These are phyloP conservation scores for Calonectria honghensis DNA, from an alignment of 2,329 filamentous ascomycete species.

Conservation along the genomic window DNA sequence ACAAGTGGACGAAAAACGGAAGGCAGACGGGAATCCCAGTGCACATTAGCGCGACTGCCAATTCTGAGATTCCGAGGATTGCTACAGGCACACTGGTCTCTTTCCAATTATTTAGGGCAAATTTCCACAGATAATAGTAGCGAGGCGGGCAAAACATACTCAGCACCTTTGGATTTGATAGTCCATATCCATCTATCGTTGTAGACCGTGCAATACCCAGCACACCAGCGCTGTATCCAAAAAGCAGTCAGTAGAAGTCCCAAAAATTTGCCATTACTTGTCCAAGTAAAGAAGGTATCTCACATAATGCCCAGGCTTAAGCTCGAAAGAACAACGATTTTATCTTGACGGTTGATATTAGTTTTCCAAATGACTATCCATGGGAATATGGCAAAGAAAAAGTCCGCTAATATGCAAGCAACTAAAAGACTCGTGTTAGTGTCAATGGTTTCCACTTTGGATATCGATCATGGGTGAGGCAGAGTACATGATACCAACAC, in stretches of 20 bases:
- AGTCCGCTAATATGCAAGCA: slow-evolving; percentile 4
- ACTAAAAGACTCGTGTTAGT: neutral
- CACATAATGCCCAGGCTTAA: neutral
- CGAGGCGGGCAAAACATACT: neutral
- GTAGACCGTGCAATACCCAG: neutral
- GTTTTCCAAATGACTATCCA: slow-evolving; percentile 4
- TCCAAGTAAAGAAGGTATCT: neutral
- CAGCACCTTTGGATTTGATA: slow-evolving; percentile 1
- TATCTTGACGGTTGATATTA: slow-evolving; percentile 6
- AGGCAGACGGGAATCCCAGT: slow-evolving; percentile 10
- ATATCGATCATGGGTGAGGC: too few species aligned
- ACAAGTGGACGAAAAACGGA: neutral
- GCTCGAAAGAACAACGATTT: neutral
- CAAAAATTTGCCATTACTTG: too few species aligned
- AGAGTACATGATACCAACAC: neutral
- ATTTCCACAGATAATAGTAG: neutral
- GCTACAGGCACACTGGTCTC: slow-evolving; percentile 5
- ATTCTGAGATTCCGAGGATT: slow-evolving; percentile 4
- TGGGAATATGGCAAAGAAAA: slow-evolving; percentile 14
- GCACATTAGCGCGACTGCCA: slow-evolving; percentile 11
- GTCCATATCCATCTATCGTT: slow-evolving; percentile 4
- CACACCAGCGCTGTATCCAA: neutral
- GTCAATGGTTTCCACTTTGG: rapidly evolving
- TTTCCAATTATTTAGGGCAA: neutral
- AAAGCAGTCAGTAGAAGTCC: neutral